A percentile compares a stretch with the other conserved stretches of the same genome.
phyloP scores from a whole-genome alignment of 805 yeast species.

The Lachancea lanzarotensis region DNA sequence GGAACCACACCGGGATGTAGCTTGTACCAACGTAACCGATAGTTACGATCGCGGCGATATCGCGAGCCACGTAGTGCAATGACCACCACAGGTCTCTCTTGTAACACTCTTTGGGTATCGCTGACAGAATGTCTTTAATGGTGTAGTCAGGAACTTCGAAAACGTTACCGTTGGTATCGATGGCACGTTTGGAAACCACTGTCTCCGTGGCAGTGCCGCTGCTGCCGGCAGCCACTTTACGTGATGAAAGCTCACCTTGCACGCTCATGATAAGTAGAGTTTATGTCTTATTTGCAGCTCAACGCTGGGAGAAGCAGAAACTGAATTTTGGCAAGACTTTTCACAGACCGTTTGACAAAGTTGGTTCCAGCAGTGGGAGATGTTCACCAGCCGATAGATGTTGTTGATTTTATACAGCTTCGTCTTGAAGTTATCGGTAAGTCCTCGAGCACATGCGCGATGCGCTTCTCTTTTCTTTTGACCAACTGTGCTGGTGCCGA shows the following conservation, averaged over 20 bases:
- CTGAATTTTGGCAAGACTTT: background rate
- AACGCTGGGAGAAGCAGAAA: no score
- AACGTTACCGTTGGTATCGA: conserved; percentile 57
- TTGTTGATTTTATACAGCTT: no score
- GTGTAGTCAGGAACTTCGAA: conserved; percentile 70
- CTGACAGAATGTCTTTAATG: conserved; percentile 65
- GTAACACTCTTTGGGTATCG: conserved; percentile 71
- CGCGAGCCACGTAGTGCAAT: conserved; percentile 62
- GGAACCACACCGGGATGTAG: conserved; percentile 10
- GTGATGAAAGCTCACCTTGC: background rate
- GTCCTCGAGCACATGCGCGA: no score
- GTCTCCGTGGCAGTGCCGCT: conserved; percentile 7
- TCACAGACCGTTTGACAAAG: background rate
- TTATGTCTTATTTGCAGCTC: no score
- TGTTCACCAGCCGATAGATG: no score
- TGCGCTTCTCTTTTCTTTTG: no score
- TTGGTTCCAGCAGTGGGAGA: no score
- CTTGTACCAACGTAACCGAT: conserved; percentile 43
- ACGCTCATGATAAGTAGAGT: background rate
- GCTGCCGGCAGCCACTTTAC: background rate
- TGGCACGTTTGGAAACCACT: conserved; percentile 30
- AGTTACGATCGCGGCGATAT: conserved; percentile 43
- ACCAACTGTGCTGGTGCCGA: no score
- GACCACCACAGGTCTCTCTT: conserved; percentile 52
- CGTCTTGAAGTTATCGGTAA: no score